Percentiles rank a stretch among this genome's conserved stretches.
phyloP scores from a whole-genome alignment of 2,329 filamentous ascomycete genomes.

The Teratosphaeria gauchensis region DNA sequence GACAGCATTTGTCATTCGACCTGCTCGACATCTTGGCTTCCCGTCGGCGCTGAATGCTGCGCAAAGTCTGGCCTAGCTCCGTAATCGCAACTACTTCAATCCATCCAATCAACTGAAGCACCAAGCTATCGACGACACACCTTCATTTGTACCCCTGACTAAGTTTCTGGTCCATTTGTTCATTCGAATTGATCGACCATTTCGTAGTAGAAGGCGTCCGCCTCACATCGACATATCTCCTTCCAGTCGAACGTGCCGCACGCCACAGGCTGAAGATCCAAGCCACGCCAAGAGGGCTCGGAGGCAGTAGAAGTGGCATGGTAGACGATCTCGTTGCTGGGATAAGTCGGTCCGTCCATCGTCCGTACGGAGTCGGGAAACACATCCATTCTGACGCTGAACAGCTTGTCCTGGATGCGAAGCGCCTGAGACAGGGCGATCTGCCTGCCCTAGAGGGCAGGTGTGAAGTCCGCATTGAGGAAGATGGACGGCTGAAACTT shows the following conservation, averaged over 20 bases:
- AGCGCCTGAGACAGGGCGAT: background rate
- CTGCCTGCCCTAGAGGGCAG: background rate
- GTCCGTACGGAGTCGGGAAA: background rate
- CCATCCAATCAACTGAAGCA: too few species aligned
- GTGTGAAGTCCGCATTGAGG: background rate
- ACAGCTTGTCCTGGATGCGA: background rate
- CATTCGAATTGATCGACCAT: too few species aligned
- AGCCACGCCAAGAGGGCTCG: background rate
- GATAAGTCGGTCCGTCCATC: background rate
- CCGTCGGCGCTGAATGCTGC: too few species aligned
- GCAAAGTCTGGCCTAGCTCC: too few species aligned
- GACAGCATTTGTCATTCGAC: too few species aligned
- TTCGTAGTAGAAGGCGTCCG: too few species aligned
- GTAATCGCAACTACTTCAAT: too few species aligned
- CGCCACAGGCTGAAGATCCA: background rate
- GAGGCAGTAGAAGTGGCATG: background rate
- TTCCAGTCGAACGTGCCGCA: background rate
- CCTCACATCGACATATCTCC: too few species aligned
- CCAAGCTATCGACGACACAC: too few species aligned
- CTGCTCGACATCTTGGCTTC: too few species aligned
- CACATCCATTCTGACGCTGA: background rate
- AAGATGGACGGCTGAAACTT: background rate
- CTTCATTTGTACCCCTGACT: too few species aligned
- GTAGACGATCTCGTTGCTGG: background rate
- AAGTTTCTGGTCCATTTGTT: too few species aligned